Evolutionary conservation across 1,284 basidiomycete species (phyloP), one percentile per base, ranked within the genome.

Genomic region (Ceratorhiza oryzae-sativae): DNA sequence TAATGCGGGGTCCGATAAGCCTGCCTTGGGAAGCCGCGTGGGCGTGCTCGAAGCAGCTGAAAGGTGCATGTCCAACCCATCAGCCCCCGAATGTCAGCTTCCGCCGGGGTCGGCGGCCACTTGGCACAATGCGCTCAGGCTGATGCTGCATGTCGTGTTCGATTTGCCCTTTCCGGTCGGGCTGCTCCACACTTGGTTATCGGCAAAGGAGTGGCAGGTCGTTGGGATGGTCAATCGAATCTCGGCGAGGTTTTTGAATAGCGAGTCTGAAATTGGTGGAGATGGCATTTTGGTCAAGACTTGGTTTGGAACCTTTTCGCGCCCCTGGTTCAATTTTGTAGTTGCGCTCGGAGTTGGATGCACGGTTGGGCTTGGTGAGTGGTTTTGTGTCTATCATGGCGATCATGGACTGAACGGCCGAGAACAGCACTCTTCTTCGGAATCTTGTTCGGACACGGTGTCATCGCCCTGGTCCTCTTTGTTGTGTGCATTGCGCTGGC

Each of bases 381-480:
- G 10, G 13, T 10, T 56, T 58, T 45, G 25, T 6, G 42, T 25
- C 10, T n/a, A 65, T 36, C 32, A 32, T 55, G 36, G 41, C 63
- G 20, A 30, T 12, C n/a, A 13, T 39, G 36, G 36, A 6, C 36
- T 39, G 13, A 39, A 39, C 27, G 9, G 25, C 13, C 13, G 36
- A 13, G 1, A 34, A 1, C 36, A 68, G 65, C 36, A 1, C 49
- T 68, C 12, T 68, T 68, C 23, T 41, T 56, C 20, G 65, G 65
- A 13, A 68, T 68, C 20, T 36, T 68, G 6, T 51, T 68, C 25
- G 65, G 65, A 10, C 65, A 68, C n/a, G 65, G 65, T n/a, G 34
- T 68, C 23, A 92, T 92, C 74, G 90, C 91, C 89, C 85, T 92
- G n/a, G 91, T 92, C 75, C 91, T 90, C 0, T 79, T 90, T n/a